Evolutionary conservation across 78 protist species (phyloP), one percentile per base, ranked within the genome.

Genomic region (Chrysochromulina tobinii): DNA sequence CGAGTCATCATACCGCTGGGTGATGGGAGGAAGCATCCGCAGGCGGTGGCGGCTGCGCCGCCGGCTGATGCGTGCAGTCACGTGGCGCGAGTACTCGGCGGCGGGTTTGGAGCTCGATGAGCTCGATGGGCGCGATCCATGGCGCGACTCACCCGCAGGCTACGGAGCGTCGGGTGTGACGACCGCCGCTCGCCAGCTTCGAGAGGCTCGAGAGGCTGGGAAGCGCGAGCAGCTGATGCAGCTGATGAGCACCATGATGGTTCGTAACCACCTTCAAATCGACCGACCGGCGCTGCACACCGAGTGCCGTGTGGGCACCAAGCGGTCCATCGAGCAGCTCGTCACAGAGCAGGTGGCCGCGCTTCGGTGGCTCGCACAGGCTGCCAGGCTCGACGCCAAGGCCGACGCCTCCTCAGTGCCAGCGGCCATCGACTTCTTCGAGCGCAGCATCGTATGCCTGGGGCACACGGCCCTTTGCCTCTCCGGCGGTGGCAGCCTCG

Each of bases 401-500:
- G 12, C 7, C 64, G 64, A 7, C 64, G 23, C 64, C 64, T 14
- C 64, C 64, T 59, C 64, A 7, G 23, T 59, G 23, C 64, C 64
- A 7, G 64, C 12, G 64, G 7, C 23, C 64, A 59, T 38, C 38
- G 38, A 38, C 38, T 38, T 38, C 38, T 38, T 59, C 7, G 53
- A 69, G 54, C 79, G 79, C 79, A 2, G 12, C 14, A n/a, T 51
- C 79, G 51, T 69, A 27, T 69, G 79, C 51, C 11, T 69, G 15
- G 79, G 79, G 12, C 79, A 69, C 51, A 38, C 96, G 7, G 97
- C 98, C 11, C 81, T 95, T 21, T 53, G 91, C 73, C 91, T 97
- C 51, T 57, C 87, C 6, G 97, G 97, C 53, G 97, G 97, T 17
- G 93, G 94, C 1, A 4, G 59, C 15, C 84, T 75, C 59, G 94